Percentiles rank a stretch among this genome's conserved stretches.
Conservation (phyloP, 371 early-diverging fungal species). For the Lichtheimia ramosa region DNA sequence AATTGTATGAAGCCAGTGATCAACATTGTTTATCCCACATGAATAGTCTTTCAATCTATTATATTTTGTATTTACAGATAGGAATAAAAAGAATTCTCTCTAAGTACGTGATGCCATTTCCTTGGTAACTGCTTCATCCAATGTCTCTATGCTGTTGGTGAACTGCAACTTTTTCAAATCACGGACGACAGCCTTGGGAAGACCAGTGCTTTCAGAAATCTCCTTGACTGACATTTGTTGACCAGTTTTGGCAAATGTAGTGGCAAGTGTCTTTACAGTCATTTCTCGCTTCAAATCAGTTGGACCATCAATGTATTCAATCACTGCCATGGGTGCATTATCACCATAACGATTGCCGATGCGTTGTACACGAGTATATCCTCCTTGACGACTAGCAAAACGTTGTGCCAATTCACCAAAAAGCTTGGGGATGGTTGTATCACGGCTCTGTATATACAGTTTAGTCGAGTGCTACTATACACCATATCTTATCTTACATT, state of each 20-base stretch:
- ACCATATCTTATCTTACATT: slow-evolving; percentile 40
- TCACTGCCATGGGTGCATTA: slow-evolving; percentile 88
- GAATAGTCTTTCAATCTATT: too few relatives aligned
- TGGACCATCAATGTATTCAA: slow-evolving; percentile 79
- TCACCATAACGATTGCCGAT: slow-evolving; percentile 84
- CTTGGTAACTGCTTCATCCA: slow-evolving; percentile 7
- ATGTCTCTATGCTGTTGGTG: slow-evolving; percentile 24
- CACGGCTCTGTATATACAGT: slow-evolving; percentile 52
- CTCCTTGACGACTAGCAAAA: slow-evolving; percentile 80
- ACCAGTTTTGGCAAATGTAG: slow-evolving; percentile 16
- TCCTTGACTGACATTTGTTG: slow-evolving; percentile 29
- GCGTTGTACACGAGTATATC: slow-evolving; percentile 88
- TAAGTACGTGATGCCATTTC: slow-evolving; percentile 9
- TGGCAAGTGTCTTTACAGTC: slow-evolving; percentile 51
- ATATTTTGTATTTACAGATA: neutral
- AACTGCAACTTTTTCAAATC: slow-evolving; percentile 46
- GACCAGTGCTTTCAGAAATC: slow-evolving; percentile 20
- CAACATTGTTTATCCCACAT: too few relatives aligned
- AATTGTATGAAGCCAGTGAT: too few relatives aligned
- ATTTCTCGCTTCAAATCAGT: slow-evolving; percentile 57
- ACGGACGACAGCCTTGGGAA: slow-evolving; percentile 36
- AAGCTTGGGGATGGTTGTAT: slow-evolving; percentile 79
- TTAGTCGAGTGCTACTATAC: neutral
- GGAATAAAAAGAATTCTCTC: neutral
- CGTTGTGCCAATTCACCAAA: slow-evolving; percentile 84